Evolutionary conservation across 2,329 filamentous ascomycete genomes (phyloP).

Genomic region (Scleromitrula shiraiana): DNA sequence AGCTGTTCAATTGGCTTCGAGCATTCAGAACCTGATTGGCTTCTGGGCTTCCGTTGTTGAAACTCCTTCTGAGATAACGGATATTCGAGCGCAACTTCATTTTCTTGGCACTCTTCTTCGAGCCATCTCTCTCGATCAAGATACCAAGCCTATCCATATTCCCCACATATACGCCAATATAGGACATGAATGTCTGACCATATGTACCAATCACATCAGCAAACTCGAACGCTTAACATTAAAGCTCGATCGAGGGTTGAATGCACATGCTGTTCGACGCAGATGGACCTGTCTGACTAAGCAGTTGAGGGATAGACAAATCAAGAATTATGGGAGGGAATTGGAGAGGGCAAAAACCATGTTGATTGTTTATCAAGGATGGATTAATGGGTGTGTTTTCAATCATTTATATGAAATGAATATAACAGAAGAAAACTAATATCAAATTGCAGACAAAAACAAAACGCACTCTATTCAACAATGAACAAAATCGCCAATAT

Average conservation of each 20-base stretch:
- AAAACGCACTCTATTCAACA: neutral
- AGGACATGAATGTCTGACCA: neutral
- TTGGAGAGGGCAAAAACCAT: slow-evolving; percentile 5
- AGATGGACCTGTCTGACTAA: slow-evolving; percentile 5
- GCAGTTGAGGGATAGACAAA: neutral
- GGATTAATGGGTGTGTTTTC: neutral
- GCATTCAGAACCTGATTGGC: neutral
- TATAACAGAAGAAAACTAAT: neutral
- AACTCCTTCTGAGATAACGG: neutral
- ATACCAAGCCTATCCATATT: neutral
- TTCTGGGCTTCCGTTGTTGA: neutral
- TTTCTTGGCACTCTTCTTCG: neutral
- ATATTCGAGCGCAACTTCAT: neutral
- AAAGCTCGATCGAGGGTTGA: neutral
- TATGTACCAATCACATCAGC: neutral
- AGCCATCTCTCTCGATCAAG: neutral
- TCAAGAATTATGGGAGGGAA: neutral
- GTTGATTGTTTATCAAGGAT: slow-evolving; percentile 1
- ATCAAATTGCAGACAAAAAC: neutral
- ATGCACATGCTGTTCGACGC: neutral
- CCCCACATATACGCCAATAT: neutral
- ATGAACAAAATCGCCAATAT: neutral
- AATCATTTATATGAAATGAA: neutral
- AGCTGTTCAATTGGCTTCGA: neutral
- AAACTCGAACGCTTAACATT: slow-evolving; percentile 1